Evolutionary conservation across 2,329 filamentous ascomycete genomes (phyloP).

Genomic region (Arthrobotrys megalospora): DNA sequence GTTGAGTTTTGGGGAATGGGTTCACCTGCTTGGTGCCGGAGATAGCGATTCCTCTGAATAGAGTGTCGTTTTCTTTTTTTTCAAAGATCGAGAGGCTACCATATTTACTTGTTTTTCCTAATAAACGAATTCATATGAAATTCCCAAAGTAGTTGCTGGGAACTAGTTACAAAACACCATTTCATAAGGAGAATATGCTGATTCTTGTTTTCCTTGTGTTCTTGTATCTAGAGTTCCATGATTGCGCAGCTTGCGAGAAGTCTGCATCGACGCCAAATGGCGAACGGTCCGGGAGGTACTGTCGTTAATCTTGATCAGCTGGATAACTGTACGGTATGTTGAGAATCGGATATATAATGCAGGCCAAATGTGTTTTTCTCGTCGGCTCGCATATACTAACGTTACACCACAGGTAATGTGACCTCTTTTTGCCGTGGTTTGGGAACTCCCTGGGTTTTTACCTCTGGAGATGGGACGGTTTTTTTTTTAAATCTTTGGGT

Average conservation of each 20-base stretch:
- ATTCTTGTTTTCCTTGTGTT: conserved; percentile 42
- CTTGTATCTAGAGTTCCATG: conserved; percentile 68
- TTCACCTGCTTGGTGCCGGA: conserved; percentile 49
- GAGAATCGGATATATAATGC: conserved; percentile 30
- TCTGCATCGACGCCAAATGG: conserved; percentile 67
- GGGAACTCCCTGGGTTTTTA: background rate
- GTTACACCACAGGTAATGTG: conserved; percentile 61
- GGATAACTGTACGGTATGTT: conserved; percentile 61
- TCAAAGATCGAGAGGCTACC: background rate
- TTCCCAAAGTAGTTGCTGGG: background rate
- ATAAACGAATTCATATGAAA: background rate
- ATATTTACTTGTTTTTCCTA: background rate
- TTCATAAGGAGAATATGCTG: conserved; percentile 42
- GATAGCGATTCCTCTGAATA: conserved; percentile 53
- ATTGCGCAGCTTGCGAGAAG: conserved; percentile 69
- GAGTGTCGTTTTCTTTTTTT: conserved; percentile 15
- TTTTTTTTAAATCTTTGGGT: background rate
- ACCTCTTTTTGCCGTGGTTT: conserved; percentile 36
- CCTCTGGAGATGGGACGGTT: conserved; percentile 38
- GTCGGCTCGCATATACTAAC: conserved; percentile 45
- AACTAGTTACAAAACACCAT: conserved; percentile 18
- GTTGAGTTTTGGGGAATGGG: conserved; percentile 60
- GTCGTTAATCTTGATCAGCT: conserved; percentile 57
- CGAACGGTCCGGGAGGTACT: conserved; percentile 61
- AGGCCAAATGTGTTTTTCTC: conserved; percentile 35